phyloP scores from a whole-genome alignment of 192 early-diverging fungal genomes.

The Coemansia sp. region DNA sequence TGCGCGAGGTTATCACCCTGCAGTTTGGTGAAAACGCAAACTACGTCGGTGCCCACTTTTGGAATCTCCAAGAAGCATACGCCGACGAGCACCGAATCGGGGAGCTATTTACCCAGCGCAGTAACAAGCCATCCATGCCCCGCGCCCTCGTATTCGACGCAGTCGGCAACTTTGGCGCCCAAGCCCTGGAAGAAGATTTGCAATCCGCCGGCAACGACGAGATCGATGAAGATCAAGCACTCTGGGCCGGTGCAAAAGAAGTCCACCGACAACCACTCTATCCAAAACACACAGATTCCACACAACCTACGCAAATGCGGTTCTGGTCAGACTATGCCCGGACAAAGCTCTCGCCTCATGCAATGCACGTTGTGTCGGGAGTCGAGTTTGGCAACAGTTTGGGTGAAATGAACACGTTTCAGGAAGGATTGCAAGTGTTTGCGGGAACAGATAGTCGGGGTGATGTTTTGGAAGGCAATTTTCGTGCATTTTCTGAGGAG shows the following conservation, averaged over 20 bases:
- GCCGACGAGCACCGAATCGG: conserved; percentile 44
- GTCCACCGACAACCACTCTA: conserved; percentile 28
- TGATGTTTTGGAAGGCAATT: conserved; percentile 40
- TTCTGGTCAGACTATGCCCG: conserved; percentile 83
- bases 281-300: not conserved
- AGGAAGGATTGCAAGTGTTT: conserved; percentile 57
- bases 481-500: conserved; percentile 40
- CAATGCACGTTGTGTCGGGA: conserved; percentile 53
- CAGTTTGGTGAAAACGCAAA: conserved; percentile 87
- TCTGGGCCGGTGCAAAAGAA: conserved; percentile 34
- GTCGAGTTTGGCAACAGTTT: conserved; percentile 59
- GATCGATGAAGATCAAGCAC: conserved; percentile 13
- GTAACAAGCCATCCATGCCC: conserved; percentile 66
- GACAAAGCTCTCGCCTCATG: conserved; percentile 69
- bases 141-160: conserved; percentile 79
- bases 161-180: conserved; percentile 59
- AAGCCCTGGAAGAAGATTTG: conserved; percentile 10
- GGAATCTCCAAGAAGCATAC: conserved; percentile 65
- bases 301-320: not conserved
- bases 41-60: conserved; percentile 88
- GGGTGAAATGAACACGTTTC: conserved; percentile 58
- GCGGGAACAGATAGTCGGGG: conserved; percentile 19
- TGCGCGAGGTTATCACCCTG: conserved; percentile 89
- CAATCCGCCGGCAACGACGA: conserved; percentile 14
- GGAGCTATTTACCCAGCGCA: conserved; percentile 51